Percentiles rank a stretch among this genome's conserved stretches.
These are phyloP conservation scores for Eucalyptus grandis DNA, from an alignment of 345 rosid genomes.

Conservation along the genomic window DNA sequence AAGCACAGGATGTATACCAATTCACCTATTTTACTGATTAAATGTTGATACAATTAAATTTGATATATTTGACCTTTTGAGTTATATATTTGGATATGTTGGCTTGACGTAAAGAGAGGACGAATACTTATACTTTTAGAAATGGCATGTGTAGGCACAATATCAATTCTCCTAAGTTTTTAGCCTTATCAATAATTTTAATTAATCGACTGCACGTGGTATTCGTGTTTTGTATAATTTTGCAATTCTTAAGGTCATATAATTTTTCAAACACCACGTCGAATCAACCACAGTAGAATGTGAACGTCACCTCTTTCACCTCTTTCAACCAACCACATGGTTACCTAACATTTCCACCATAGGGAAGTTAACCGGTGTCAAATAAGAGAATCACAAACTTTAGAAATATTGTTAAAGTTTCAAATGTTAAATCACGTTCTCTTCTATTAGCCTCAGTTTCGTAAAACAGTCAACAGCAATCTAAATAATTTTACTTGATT, in stretches of 20 bases:
- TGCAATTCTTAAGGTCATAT: background rate
- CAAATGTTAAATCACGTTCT: background rate
- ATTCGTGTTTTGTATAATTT: background rate
- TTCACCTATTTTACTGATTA: background rate
- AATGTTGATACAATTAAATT: background rate
- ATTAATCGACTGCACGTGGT: background rate
- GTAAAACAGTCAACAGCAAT: background rate
- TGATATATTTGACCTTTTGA: background rate
- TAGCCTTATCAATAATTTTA: background rate
- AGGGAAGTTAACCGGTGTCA: background rate
- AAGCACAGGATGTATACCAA: background rate
- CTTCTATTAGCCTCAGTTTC: background rate
- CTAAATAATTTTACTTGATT: background rate
- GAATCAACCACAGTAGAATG: background rate
- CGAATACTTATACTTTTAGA: background rate
- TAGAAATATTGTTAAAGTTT: background rate
- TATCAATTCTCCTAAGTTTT: background rate
- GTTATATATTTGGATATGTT: background rate
- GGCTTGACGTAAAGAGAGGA: background rate
- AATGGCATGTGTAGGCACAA: background rate
- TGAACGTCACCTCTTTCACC: background rate
- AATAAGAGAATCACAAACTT: background rate
- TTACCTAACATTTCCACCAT: background rate
- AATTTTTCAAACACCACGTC: background rate
- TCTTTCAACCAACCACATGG: background rate